These are phyloP conservation scores for Suillus discolor DNA, from an alignment of 768 basidiomycete species.

Conservation along the genomic window DNA sequence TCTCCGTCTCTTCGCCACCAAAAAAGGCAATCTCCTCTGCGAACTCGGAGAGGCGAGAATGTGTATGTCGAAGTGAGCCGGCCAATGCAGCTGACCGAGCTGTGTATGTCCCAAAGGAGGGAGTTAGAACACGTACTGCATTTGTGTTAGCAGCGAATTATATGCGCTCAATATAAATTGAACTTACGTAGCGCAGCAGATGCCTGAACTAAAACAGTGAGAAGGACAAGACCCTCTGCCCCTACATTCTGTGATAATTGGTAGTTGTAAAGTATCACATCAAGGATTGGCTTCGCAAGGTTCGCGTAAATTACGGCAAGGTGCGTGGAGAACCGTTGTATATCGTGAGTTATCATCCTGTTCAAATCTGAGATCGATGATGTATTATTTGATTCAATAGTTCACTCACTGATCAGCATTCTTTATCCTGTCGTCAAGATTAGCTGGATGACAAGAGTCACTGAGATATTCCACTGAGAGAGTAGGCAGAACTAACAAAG, in stretches of 20 bases:
- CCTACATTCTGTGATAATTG: constrained; percentile 94
- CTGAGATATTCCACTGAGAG: constrained; percentile 3
- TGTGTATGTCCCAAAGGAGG: constrained; percentile 90
- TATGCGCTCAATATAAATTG: not conserved
- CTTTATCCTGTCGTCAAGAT: constrained; percentile 94
- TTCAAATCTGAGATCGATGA: not conserved
- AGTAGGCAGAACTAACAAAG: constrained; percentile 53
- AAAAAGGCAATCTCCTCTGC: constrained; percentile 89
- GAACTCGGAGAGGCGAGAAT: constrained; percentile 88
- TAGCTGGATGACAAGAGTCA: constrained; percentile 52
- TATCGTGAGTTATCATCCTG: constrained; percentile 95
- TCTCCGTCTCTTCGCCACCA: constrained; percentile 88
- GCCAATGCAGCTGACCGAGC: constrained; percentile 86
- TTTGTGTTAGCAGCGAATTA: constrained; percentile 5
- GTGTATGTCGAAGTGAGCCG: constrained; percentile 87
- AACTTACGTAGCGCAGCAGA: constrained; percentile 82
- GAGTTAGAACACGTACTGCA: constrained; percentile 86
- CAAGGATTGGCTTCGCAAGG: constrained; percentile 89
- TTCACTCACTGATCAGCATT: constrained; percentile 84
- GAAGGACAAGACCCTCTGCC: constrained; percentile 83
- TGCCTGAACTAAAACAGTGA: constrained; percentile 83
- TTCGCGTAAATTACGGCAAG: constrained; percentile 95
- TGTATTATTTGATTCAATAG: not conserved
- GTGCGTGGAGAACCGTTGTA: constrained; percentile 88
- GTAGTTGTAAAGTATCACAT: constrained; percentile 94